Conservation (phyloP, 768 basidiomycete species). For the Peribolospora baueri region DNA sequence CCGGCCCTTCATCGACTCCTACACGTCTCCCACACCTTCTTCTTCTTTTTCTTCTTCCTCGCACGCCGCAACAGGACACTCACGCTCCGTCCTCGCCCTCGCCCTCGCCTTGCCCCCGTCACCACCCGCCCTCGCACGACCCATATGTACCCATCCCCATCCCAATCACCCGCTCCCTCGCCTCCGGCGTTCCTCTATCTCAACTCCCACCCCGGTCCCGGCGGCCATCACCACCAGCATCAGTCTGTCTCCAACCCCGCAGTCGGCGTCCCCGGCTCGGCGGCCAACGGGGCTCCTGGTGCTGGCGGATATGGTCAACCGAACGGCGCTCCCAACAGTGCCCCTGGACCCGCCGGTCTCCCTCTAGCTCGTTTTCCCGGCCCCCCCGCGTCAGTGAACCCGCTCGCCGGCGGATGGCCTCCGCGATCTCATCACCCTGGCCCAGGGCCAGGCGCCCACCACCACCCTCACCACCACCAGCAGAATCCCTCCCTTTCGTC, state of each 20-base stretch:
- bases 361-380: no score
- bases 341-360: no score
- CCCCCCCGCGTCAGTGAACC: neutral
- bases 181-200: neutral
- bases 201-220: neutral
- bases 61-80: no score
- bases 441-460: no score
- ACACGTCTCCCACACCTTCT: no score
- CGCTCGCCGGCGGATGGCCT: neutral
- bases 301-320: neutral
- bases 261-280: neutral
- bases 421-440: neutral
- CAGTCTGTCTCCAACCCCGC: neutral
- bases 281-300: neutral
- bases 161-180: conserved; percentile 4
- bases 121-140: conserved; percentile 3
- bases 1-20: no score
- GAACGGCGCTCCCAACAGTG: no score
- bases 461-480: no score
- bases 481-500: no score
- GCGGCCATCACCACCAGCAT: neutral
- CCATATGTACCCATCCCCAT: conserved; percentile 3
- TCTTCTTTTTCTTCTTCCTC: no score
- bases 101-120: neutral
- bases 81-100: no score